A percentile compares a stretch with the other conserved stretches of the same genome.
These are phyloP conservation scores for Rhexocercosporidium sp. DNA, from an alignment of 2,329 filamentous ascomycete species.

Conservation along the genomic window DNA sequence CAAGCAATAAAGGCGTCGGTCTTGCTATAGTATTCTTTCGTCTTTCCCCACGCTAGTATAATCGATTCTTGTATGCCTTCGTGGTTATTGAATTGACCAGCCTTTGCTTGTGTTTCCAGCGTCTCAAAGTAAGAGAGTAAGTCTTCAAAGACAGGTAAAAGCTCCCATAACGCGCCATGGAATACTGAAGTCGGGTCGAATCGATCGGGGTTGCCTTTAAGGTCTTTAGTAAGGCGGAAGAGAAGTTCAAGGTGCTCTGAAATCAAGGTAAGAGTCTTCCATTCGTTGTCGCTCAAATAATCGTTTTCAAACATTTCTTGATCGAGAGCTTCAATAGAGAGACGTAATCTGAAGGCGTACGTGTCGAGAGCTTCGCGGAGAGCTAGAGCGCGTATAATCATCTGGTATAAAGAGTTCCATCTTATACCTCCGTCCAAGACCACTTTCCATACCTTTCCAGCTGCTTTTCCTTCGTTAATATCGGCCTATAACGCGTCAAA, in stretches of 20 bases:
- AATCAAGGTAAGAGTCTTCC: neutral
- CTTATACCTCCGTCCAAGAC: neutral
- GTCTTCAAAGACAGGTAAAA: neutral
- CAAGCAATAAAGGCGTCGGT: neutral
- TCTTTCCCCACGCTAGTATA: too few species aligned
- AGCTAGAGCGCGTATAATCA: neutral
- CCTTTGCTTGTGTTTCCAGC: neutral
- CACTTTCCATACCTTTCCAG: neutral
- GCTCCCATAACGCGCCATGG: neutral
- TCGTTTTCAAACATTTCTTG: neutral
- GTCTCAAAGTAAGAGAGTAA: neutral
- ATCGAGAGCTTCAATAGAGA: neutral
- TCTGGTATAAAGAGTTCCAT: neutral
- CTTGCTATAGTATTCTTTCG: neutral
- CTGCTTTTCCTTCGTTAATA: neutral
- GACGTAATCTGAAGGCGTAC: too few species aligned
- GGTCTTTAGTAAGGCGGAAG: neutral
- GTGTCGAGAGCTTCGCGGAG: neutral
- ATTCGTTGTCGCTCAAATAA: neutral
- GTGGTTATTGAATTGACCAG: neutral
- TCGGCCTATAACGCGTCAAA: neutral
- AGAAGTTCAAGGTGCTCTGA: neutral
- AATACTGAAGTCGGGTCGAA: neutral
- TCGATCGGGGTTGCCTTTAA: neutral
- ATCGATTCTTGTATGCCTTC: too few species aligned